phyloP scores from a whole-genome alignment of 768 basidiomycete genomes.

The Gloeophyllum trabeum region DNA sequence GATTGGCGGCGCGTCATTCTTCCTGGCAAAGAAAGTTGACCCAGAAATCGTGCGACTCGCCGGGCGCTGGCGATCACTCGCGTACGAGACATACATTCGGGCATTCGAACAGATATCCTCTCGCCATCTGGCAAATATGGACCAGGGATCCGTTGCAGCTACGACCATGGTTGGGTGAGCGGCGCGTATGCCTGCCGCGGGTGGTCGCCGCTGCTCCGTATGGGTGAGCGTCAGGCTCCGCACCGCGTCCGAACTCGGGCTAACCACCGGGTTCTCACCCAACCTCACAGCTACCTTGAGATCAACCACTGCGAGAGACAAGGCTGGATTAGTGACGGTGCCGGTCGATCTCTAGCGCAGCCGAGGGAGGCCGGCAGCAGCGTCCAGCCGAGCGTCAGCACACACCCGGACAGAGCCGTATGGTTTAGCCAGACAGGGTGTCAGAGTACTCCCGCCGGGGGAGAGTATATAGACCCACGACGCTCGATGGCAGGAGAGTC shows the following conservation, averaged over 20 bases:
- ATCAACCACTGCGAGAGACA: not conserved
- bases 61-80: constrained; percentile 26
- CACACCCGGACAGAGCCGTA: too few relatives aligned
- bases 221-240: not conserved
- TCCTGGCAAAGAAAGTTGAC: constrained; percentile 16
- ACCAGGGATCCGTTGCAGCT: not conserved
- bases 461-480: too few relatives aligned
- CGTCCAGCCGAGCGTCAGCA: too few relatives aligned
- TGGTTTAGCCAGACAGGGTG: too few relatives aligned
- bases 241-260: not conserved
- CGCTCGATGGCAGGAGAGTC: too few relatives aligned
- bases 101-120: constrained; percentile 23
- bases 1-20: constrained; percentile 28
- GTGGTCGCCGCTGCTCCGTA: not conserved
- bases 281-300: not conserved
- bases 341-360: too few relatives aligned
- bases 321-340: too few relatives aligned
- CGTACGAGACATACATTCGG: constrained; percentile 26
- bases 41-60: constrained; percentile 23
- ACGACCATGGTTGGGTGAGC: constrained; percentile 4
- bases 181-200: not conserved
- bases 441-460: too few relatives aligned
- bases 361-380: too few relatives aligned
- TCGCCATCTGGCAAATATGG: constrained; percentile 7
- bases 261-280: not conserved